Conservation (phyloP, 2,329 filamentous ascomycete species). For the Colletotrichum chrysophilum region DNA sequence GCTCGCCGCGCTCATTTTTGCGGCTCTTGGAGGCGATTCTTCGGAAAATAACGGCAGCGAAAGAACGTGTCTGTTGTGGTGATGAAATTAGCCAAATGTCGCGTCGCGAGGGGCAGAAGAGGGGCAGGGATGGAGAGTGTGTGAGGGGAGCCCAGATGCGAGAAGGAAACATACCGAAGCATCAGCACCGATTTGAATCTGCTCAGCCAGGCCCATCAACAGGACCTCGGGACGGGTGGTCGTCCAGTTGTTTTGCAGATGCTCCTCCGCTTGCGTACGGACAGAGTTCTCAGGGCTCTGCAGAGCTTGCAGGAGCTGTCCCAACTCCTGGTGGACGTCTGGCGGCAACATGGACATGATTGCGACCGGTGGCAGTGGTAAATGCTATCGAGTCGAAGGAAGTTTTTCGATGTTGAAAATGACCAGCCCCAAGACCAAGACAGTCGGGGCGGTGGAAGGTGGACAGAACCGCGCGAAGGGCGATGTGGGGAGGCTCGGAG, state of each 20-base stretch:
- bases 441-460: constrained; percentile 16
- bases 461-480: constrained; percentile 4
- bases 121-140: constrained; percentile 16
- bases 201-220: constrained; percentile 92
- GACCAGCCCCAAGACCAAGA: constrained; percentile 18
- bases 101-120: neutral
- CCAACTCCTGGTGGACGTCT: constrained; percentile 84
- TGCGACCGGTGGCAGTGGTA: constrained; percentile 2
- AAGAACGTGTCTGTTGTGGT: constrained; percentile 76
- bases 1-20: constrained; percentile 75
- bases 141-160: neutral
- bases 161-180: constrained; percentile 59
- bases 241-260: constrained; percentile 91
- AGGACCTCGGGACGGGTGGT: constrained; percentile 81
- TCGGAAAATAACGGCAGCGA: constrained; percentile 92
- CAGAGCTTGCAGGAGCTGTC: constrained; percentile 85
- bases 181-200: constrained; percentile 81
- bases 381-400: neutral
- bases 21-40: constrained; percentile 89
- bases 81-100: neutral
- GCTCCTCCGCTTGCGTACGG: constrained; percentile 86
- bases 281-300: constrained; percentile 88
- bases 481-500: constrained; percentile 7
- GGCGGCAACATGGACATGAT: constrained; percentile 85
- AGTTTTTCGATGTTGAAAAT: neutral